Evolutionary conservation across 2,329 filamentous ascomycete genomes (phyloP).

Genomic region (Trichoderma hamatum): DNA sequence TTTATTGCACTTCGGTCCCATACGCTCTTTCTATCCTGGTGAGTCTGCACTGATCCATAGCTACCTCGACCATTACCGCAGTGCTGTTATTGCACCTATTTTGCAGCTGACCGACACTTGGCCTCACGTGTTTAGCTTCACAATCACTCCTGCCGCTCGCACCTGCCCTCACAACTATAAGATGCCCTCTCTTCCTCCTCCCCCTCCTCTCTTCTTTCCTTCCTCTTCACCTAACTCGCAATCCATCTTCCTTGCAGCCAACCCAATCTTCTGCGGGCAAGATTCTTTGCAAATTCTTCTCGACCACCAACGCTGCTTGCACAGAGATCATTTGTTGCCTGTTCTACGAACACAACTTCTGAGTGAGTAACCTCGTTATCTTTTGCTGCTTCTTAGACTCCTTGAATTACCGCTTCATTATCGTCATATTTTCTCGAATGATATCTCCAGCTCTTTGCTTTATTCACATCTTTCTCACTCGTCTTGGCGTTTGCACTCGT

Average conservation of each 20-base stretch:
- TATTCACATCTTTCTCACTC: not conserved
- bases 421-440: not conserved
- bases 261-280: not conserved
- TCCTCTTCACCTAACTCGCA: slow-evolving; percentile 7
- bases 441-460: no score
- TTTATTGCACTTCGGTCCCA: not conserved
- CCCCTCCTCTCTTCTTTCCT: slow-evolving; percentile 13
- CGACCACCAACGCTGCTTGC: not conserved
- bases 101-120: slow-evolving; percentile 14
- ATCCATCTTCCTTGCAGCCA: not conserved
- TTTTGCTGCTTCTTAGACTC: not conserved
- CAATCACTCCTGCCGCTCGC: slow-evolving; percentile 11
- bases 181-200: slow-evolving; percentile 5
- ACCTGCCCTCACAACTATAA: slow-evolving; percentile 18
- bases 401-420: not conserved
- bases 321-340: not conserved
- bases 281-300: not conserved
- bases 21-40: not conserved
- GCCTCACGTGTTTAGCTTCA: slow-evolving; percentile 17
- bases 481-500: not conserved
- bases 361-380: not conserved
- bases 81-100: not conserved
- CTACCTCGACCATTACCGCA: not conserved
- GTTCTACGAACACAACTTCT: not conserved
- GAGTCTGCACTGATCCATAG: not conserved